A percentile compares a stretch with the other conserved stretches of the same genome.
These are phyloP conservation scores for Baeospora myosura DNA, from an alignment of 1,284 basidiomycete genomes.

Conservation along the genomic window DNA sequence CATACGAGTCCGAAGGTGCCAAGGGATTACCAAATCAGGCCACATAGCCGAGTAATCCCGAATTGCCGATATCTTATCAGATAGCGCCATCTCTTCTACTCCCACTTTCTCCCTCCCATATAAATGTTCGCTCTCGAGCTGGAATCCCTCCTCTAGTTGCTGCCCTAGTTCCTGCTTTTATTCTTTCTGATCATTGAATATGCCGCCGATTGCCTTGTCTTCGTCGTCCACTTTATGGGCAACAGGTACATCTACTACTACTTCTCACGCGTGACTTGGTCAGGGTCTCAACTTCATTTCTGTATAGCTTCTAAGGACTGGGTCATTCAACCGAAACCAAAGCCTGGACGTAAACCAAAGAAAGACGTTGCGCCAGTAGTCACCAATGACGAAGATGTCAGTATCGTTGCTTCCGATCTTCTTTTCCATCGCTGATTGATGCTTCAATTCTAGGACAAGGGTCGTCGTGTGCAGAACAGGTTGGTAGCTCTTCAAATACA, in stretches of 20 bases:
- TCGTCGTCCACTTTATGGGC: constrained; percentile 48
- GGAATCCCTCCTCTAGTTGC: too few species aligned
- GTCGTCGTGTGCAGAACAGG: constrained; percentile 74
- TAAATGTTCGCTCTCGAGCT: too few species aligned
- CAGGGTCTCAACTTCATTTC: constrained; percentile 4
- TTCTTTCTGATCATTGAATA: too few species aligned
- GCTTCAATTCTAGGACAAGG: constrained; percentile 44
- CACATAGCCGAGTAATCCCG: neutral
- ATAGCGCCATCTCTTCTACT: too few species aligned
- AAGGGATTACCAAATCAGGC: too few species aligned
- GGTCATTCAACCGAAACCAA: constrained; percentile 84
- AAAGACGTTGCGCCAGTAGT: constrained; percentile 43
- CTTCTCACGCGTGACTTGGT: neutral
- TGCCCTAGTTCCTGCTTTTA: too few species aligned
- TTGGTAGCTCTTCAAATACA: constrained; percentile 18
- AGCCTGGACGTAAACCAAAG: constrained; percentile 85
- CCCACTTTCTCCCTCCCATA: too few species aligned
- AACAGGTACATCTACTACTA: constrained; percentile 28
- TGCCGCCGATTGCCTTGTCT: constrained; percentile 5
- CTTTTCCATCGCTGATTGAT: constrained; percentile 1
- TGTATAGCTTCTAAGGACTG: constrained; percentile 77
- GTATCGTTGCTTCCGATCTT: constrained; percentile 13
- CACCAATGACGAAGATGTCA: constrained; percentile 40
- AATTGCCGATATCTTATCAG: neutral
- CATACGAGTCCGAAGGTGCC: too few species aligned